Evolutionary conservation across 768 basidiomycete species (phyloP), one percentile per base, ranked within the genome.

Genomic region (Chalciporus pseudorubinellus): DNA sequence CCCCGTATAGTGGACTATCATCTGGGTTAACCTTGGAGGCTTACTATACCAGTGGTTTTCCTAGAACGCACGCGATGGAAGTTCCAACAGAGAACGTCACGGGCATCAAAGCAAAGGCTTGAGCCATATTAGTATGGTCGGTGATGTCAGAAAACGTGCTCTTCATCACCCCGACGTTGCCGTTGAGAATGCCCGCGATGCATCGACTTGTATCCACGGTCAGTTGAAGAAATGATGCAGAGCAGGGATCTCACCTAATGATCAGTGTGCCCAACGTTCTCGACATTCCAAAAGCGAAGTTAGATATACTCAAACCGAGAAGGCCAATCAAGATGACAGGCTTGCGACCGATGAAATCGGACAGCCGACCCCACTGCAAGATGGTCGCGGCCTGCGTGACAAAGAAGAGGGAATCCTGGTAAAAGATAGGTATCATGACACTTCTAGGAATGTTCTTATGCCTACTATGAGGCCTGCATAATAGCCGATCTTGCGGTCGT

Each of bases 101-200:
- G 7, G 64, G 72, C 7, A 73, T 14, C 14, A 66, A 28, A 10
- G 68, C 52, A 50, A 72, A 71, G 7, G 58, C 75, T 13, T 66
- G 66, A 4, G 75, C 70, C 62, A 67, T 67, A 44, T 64, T 71
- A 38, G 56, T 65, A n/a, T 50, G 51, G 33, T 72, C 28, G 76
- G 81, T 83, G 28, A 87, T 66, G 52, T 87, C 85, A 0, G 77
- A 84, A 67, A 88, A 77, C 50, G 81, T 79, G 51, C 81, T 84
- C 61, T 88, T 89, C 76, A 87, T 82, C 28, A 87, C 85, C 6
- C 81, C 70, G 3, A 67, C 6, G 26, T 76, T 74, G 4, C 74
- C 75, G 39, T 74, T 74, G 14, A 76, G 55, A 11, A 64, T 12
- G 4, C 72, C 74, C 18, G 69, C 61, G 2, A 73, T 56, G 28